Evolutionary conservation across 768 basidiomycete genomes (phyloP), one percentile per base, ranked within the genome.

Genomic region (Mycena belliarum): DNA sequence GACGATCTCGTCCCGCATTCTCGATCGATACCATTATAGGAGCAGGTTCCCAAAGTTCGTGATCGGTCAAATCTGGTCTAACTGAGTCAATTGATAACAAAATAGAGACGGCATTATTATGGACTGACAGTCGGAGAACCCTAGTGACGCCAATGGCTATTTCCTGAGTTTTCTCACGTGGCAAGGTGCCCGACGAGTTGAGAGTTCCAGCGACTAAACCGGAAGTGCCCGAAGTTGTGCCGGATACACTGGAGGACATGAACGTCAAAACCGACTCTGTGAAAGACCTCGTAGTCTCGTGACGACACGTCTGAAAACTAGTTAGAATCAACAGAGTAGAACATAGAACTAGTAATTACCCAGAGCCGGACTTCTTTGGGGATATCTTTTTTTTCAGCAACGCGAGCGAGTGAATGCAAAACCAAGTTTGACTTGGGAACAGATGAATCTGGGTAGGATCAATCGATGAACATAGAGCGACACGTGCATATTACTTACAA

Each of bases 21-120:
- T 74, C 71, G 1, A 70, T 59, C 23, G 81, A 70, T 9, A 78
- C 77, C 59, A 80, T 70, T 26, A 90, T 74, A 1, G 73, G 66
- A 0, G 76, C 72, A 43, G 72, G 65, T 40, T 84, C 81, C 79
- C 83, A 89, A 9, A 74, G 71, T 15, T 72, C 73, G 56, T 82
- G 77, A 37, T 84, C 78, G 12, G 62, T 72, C 55, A 89, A 69
- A 53, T 82, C 80, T 35, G 81, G 79, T 49, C 88, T 89, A 28
- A 46, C 12, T n/a, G 52, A 66, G 32, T 53, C 38, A 15, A 49
- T 56, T 7, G 35, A 10, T 8, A 35, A 52, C 21, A n/a, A n/a
- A 21, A 44, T 47, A 47, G 23, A 46, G 26, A 24, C 35, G 9
- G 37, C 24, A 11, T 53, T 23, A 26, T n/a, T n/a, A n/a, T 15